Evolutionary conservation across 1,139 yeast genomes (phyloP).

Genomic region (Blastobotrys petasosporus): DNA sequence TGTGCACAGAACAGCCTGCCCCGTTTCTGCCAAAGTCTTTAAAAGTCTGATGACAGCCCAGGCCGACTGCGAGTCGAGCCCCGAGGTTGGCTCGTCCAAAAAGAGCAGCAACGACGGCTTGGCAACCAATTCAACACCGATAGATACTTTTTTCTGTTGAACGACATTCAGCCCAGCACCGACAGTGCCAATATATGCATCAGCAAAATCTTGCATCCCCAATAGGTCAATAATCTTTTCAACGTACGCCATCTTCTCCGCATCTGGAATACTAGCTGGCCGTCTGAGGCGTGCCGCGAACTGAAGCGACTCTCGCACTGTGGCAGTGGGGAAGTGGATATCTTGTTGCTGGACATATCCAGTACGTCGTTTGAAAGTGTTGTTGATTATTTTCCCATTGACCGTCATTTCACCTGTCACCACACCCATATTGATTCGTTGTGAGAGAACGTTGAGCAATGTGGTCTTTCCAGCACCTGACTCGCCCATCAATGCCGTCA

Average conservation of each 20-base stretch:
- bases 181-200: slow-evolving; percentile 49
- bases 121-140: slow-evolving; percentile 81
- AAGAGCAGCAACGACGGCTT: slow-evolving; percentile 72
- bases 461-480: slow-evolving; percentile 66
- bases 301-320: slow-evolving; percentile 53
- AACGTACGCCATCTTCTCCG: slow-evolving; percentile 48
- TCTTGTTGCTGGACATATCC: slow-evolving; percentile 63
- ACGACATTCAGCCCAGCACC: slow-evolving; percentile 70
- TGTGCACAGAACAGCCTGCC: slow-evolving; percentile 75
- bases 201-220: slow-evolving; percentile 54
- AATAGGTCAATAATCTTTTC: slow-evolving; percentile 49
- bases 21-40: slow-evolving; percentile 64
- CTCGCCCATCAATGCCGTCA: slow-evolving; percentile 58
- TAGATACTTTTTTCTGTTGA: slow-evolving; percentile 76
- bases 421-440: slow-evolving; percentile 50
- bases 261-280: slow-evolving; percentile 40
- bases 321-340: slow-evolving; percentile 49
- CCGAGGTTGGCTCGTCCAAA: slow-evolving; percentile 87
- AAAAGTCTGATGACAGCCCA: slow-evolving; percentile 72
- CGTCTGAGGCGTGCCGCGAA: slow-evolving; percentile 56
- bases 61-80: slow-evolving; percentile 83
- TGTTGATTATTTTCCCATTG: slow-evolving; percentile 47
- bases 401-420: slow-evolving; percentile 58
- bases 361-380: slow-evolving; percentile 50
- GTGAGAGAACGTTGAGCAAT: slow-evolving; percentile 50